phyloP scores from a whole-genome alignment of 495 filamentous ascomycete genomes.

The Cercophora samala region DNA sequence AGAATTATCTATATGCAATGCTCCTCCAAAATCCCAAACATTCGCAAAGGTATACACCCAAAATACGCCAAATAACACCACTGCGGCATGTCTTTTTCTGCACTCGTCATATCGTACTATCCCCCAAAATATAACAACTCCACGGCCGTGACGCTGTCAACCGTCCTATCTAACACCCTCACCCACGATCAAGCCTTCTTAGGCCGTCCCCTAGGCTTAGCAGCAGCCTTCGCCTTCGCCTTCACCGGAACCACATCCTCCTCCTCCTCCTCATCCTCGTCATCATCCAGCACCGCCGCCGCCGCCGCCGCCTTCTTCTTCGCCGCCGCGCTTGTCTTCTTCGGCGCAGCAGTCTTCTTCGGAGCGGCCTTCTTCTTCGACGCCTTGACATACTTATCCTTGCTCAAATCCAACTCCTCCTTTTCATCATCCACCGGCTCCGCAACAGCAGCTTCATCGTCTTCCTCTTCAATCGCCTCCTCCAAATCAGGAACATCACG shows the following conservation, averaged over 20 bases:
- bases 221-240: constrained; percentile 18
- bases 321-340: constrained; percentile 37
- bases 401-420: constrained; percentile 77
- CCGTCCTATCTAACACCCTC: neutral
- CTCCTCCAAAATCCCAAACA: no score
- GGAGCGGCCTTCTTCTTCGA: constrained; percentile 68
- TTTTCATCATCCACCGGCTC: constrained; percentile 60
- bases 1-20: no score
- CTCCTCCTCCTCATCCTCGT: constrained; percentile 32
- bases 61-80: no score
- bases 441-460: constrained; percentile 61
- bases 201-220: constrained; percentile 25
- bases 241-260: constrained; percentile 12
- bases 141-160: no score
- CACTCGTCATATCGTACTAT: no score
- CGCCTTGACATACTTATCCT: constrained; percentile 93
- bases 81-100: no score
- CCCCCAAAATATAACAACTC: neutral
- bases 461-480: constrained; percentile 91
- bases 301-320: constrained; percentile 40
- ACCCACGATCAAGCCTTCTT: constrained; percentile 20
- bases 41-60: no score
- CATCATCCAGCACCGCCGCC: constrained; percentile 22
- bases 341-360: constrained; percentile 48
- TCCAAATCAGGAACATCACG: constrained; percentile 91